Percentiles rank a stretch among this genome's conserved stretches.
Conservation (phyloP, 768 basidiomycete species). For the Trametes punicea region DNA sequence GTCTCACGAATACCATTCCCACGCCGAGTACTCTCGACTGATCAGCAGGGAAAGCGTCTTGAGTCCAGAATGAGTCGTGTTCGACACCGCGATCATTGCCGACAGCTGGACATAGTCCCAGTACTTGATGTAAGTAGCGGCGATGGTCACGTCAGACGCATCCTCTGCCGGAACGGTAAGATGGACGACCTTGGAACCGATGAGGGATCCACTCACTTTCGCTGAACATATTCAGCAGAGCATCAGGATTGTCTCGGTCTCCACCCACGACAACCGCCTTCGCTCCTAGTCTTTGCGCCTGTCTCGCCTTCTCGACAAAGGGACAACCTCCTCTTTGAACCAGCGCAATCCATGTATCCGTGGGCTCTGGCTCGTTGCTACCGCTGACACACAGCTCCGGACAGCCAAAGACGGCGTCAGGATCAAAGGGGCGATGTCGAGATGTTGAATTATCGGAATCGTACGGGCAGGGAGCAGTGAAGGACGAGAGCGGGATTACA, state of each 20-base stretch:
- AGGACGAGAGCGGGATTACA: conserved; percentile 36
- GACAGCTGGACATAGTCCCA: conserved; percentile 73
- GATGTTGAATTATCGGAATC: conserved; percentile 27
- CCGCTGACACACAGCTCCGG: conserved; percentile 62
- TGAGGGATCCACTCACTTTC: conserved; percentile 52
- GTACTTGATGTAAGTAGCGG: conserved; percentile 86
- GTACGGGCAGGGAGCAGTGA: conserved; percentile 40
- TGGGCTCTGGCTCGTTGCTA: conserved; percentile 50
- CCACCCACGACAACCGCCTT: conserved; percentile 92
- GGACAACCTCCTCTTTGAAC: conserved; percentile 88
- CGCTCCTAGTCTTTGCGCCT: conserved; percentile 61
- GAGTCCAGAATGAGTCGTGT: conserved; percentile 75
- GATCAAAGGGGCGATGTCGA: conserved; percentile 11
- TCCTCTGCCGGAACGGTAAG: conserved; percentile 51
- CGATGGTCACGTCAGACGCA: conserved; percentile 77
- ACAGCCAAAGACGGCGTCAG: conserved; percentile 48
- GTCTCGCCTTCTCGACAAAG: conserved; percentile 79
- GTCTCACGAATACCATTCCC: conserved; percentile 91
- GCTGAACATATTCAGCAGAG: conserved; percentile 88
- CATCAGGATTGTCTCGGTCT: conserved; percentile 68
- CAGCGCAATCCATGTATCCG: conserved; percentile 85
- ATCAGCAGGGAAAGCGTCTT: conserved; percentile 74
- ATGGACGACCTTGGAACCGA: conserved; percentile 8
- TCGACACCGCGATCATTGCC: conserved; percentile 67
- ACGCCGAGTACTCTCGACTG: conserved; percentile 75